phyloP scores from a whole-genome alignment of 805 yeast species.

The Pichia rugopelliculosa region DNA sequence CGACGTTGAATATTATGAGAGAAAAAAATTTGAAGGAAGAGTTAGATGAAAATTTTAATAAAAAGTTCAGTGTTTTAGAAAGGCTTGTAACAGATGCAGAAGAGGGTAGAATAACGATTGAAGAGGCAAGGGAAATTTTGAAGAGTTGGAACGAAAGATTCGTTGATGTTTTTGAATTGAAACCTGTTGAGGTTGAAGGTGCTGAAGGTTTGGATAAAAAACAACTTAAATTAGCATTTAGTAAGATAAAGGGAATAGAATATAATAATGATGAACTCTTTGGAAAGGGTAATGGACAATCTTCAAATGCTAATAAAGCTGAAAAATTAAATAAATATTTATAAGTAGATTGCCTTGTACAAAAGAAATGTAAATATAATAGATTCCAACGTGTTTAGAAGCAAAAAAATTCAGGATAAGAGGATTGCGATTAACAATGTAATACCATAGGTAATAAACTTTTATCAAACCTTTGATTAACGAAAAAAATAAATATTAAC shows the following conservation, averaged over 20 bases:
- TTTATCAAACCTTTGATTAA: not conserved
- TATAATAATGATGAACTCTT: not conserved
- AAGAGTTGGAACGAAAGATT: conserved; percentile 37
- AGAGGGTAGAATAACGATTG: conserved; percentile 18
- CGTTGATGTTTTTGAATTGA: conserved; percentile 23
- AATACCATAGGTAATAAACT: not conserved
- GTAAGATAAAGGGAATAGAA: conserved; percentile 10
- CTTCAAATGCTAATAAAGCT: not conserved
- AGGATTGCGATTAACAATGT: too few species aligned
- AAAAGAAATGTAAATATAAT: not conserved
- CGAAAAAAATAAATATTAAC: not conserved
- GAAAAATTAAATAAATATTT: conserved; percentile 15
- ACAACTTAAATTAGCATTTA: conserved; percentile 6
- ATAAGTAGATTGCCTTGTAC: conserved; percentile 5
- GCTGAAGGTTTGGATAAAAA: conserved; percentile 13
- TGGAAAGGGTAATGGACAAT: not conserved
- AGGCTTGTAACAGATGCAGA: conserved; percentile 15
- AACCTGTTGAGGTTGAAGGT: conserved; percentile 17
- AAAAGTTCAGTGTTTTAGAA: conserved; percentile 32
- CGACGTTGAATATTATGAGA: conserved; percentile 41
- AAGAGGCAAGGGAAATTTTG: conserved; percentile 37
- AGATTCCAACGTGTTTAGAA: too few species aligned
- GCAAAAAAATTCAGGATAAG: too few species aligned
- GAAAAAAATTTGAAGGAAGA: conserved; percentile 38
- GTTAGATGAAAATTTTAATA: conserved; percentile 32